Evolutionary conservation across 2,329 filamentous ascomycete species (phyloP), one percentile per base, ranked within the genome.

Genomic region (Fusarium sp.): DNA sequence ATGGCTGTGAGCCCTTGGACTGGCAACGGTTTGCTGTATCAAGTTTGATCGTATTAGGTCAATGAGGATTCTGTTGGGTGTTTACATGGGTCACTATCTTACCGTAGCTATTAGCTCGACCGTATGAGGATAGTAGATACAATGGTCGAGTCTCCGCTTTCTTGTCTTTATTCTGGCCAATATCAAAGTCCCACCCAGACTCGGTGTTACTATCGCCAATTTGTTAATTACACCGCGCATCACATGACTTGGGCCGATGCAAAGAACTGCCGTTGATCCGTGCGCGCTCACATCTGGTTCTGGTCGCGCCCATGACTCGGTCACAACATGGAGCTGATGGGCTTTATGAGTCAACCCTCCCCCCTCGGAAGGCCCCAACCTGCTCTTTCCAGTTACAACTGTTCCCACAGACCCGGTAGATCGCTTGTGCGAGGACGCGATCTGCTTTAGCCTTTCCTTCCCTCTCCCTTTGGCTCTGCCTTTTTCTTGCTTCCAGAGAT

Each of bases 311-410:
- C 68, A 70, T 70, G 68, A 70, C 68, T 70, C 68, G 66, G 54
- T 58, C 46, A 31, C 29, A 34, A 46, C 58, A 48, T 42, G 50
- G 44, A 39, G 31, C 31, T 41, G 41, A 36, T 47, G 55, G 61
- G 63, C 68, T 58, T 63, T 70, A 69, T 70, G 68, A 70, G 68
- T 70, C 68, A 70, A 70, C 68, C 7, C 46, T 58, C 39, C 68
- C 68, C 68, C 58, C 60, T 39, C 41, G 53, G 53, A 66, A 51
- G 54, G 52, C n/a, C 55, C 54, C 53, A 46, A 49, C 50, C 53
- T 54, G 25, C 54, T 56, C 47, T 58, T 65, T 63, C 68, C 65
- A 70, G 58, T 60, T 58, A 45, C 53, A 51, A 63, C 59, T 60
- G 53, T 65, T 65, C 44, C 61, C 61, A 65, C 40, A 26, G 57